Evolutionary conservation across 345 rosid species (phyloP), one percentile per base, ranked within the genome.

Genomic region (Durio zibethinus): DNA sequence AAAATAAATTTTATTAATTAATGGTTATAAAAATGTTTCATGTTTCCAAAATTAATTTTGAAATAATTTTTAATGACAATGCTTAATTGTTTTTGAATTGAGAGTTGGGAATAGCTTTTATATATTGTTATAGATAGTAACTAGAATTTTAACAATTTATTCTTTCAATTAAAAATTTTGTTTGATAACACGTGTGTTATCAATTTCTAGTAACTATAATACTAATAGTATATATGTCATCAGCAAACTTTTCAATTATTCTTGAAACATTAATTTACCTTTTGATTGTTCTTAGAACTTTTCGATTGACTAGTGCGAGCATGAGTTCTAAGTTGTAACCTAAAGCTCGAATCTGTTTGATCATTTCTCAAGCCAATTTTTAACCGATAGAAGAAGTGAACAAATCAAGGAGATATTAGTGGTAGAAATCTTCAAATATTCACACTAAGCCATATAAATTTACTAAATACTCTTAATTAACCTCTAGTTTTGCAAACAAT

Each of bases 401-500:
- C 18, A 66, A 78, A 80, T 60, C 42, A 4, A 74, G 85, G 85
- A 77, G 77, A 81, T 16, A 48, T 45, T 65, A 43, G 42, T 16
- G 80, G 76, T 45, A 23, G 84, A 82, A 76, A 45, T 40, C 20
- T 81, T 85, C 84, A 78, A 85, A 67, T 73, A 18, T 29, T 57
- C 36, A 33, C 40, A 57, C 69, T 33, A 45, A n/a, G 40, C 88
- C 85, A 73, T 76, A 48, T 72, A 72, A 71, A 21, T 52, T 14
- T 18, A 61, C 36, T 20, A 21, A 40, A 53, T 11, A 25, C 36
- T 48, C 20, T 18, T 62, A 62, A 10, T 54, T 42, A 80, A 69
- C 85, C 86, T 65, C 83, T 36, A 79, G 66, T 79, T 81, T 75
- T 75, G 64, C 88, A 61, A 79, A 59, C 11, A 67, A 77, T 77